Base-by-base conservation (phyloP, 768 basidiomycete genomes). In the Lactarius sanguifluus region DNA sequence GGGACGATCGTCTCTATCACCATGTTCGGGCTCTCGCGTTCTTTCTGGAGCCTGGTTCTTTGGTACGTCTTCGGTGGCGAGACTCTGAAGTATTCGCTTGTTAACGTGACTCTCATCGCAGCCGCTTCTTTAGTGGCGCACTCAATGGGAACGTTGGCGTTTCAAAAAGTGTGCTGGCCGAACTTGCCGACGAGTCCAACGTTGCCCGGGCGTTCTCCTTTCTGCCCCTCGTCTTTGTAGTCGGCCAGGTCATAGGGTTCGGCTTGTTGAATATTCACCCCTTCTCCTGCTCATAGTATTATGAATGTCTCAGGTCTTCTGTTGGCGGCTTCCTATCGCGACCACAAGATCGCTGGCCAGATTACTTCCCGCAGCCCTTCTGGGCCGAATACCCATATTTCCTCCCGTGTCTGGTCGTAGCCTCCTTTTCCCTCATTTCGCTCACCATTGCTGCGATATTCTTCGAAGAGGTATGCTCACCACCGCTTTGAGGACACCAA, bases 141-240 rank as follows among this genome's bases (percentile, higher is more conserved):
- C 34, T 58, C 32, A 58, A 58, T 18, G 57, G 57, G 23, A 58
- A 58, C 38, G 36, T 34, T 57, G 83, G 86, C 5, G 86, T 91
- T 32, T 86, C 88, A 81, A 91, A 90, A 72, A 87, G 84, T 69
- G 83, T 85, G 69, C 80, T 90, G 77, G 87, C 81, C 0, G 87
- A 89, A 64, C 73, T 89, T 40, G 86, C 87, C 0, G 86, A 89
- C 71, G 75, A 81, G 0, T 82, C 84, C 0, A 89, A 89, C 70
- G 79, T 81, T 52, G 80, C 81, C 16, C 74, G 75, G 41, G 81
- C 74, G 0, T 76, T 79, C 38, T 71, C 76, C 10, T 64, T 76
- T 25, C 59, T 80, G 23, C 79, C 79, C 7, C 66, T 78, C 0
- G 70, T 73, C 25, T 41, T 12, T 34, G n/a, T 40, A 10, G 6